These are phyloP conservation scores for Hypoxylon subgilvum DNA, from an alignment of 495 filamentous ascomycete species.

Conservation along the genomic window DNA sequence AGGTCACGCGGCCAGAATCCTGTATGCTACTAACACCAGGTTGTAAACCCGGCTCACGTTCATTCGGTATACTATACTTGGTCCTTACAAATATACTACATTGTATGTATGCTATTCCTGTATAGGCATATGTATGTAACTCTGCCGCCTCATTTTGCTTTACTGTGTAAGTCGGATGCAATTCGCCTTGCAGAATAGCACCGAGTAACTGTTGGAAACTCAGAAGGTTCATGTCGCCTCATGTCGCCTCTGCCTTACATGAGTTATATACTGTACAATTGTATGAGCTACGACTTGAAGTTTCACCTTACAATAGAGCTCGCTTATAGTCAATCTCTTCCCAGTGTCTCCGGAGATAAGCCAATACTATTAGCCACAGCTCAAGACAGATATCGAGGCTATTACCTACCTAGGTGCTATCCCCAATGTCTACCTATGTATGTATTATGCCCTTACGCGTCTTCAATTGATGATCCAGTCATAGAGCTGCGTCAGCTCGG, in stretches of 20 bases:
- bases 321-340: slow-evolving; percentile 16
- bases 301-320: slow-evolving; percentile 1
- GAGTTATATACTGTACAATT: background rate
- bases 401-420: background rate
- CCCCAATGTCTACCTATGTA: background rate
- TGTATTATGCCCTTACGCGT: background rate
- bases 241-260: slow-evolving; percentile 14
- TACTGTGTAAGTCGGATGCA: slow-evolving; percentile 30
- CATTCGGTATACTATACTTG: no score
- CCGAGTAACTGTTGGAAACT: slow-evolving; percentile 9
- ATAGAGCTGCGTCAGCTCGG: slow-evolving; percentile 23
- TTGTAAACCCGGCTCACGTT: slow-evolving; percentile 16
- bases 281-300: slow-evolving; percentile 4
- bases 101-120: no score
- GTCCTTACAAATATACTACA: no score
- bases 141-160: slow-evolving; percentile 22
- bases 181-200: slow-evolving; percentile 33
- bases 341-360: slow-evolving; percentile 4
- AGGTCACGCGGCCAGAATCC: slow-evolving; percentile 35
- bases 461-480: background rate
- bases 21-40: slow-evolving; percentile 4
- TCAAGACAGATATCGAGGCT: background rate
- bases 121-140: slow-evolving; percentile 33
- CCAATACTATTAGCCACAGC: background rate
- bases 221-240: slow-evolving; percentile 1